phyloP scores from a whole-genome alignment of 1,284 basidiomycete genomes.

The Ceratobasidium sp. region DNA sequence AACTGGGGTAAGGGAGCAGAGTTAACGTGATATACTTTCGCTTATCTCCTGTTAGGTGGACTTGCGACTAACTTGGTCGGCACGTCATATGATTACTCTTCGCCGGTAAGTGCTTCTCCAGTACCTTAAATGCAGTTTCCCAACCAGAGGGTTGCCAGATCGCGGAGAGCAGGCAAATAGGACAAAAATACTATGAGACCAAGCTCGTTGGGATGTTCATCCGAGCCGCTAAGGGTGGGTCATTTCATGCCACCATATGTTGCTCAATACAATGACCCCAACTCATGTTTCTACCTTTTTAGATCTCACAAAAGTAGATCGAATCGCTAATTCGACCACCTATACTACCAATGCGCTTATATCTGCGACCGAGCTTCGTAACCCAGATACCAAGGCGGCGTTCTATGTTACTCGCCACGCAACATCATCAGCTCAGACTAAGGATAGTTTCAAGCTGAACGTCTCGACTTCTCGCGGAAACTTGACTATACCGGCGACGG shows the following conservation, averaged over 20 bases:
- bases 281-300: background rate
- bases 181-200: slow-evolving; percentile 46
- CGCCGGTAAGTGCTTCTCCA: slow-evolving; percentile 8
- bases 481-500: slow-evolving; percentile 45
- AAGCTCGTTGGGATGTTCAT: slow-evolving; percentile 46
- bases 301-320: slow-evolving; percentile 34
- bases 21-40: background rate
- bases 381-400: slow-evolving; percentile 49
- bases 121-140: background rate
- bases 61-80: slow-evolving; percentile 44
- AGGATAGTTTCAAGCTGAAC: slow-evolving; percentile 49
- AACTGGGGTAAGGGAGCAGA: slow-evolving; percentile 44
- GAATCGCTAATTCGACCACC: slow-evolving; percentile 32
- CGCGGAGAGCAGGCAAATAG: slow-evolving; percentile 42
- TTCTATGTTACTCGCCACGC: slow-evolving; percentile 56
- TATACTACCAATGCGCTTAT: slow-evolving; percentile 43
- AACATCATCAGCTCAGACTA: slow-evolving; percentile 51
- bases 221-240: slow-evolving; percentile 40
- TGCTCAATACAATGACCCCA: no score
- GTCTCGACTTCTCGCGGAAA: slow-evolving; percentile 50
- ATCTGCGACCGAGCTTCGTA: slow-evolving; percentile 49
- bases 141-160: slow-evolving; percentile 14
- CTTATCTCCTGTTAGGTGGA: slow-evolving; percentile 22
- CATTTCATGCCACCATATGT: background rate
- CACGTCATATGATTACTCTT: slow-evolving; percentile 46